Base-by-base conservation (phyloP, 306 rosid genomes). In the Biancaea sappan region DNA sequence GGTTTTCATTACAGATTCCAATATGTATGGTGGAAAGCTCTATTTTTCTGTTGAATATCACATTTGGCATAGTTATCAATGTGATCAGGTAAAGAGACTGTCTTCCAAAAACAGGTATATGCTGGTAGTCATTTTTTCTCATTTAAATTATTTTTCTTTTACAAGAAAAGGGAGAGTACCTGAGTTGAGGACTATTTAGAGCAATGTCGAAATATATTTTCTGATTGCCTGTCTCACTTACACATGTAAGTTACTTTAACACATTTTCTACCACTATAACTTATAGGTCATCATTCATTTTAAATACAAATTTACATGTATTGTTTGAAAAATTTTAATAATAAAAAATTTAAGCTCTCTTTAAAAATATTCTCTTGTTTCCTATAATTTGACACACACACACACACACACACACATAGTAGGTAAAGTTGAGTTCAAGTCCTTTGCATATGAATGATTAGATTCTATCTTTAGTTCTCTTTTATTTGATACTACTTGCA, bases 41-140 rank as follows among this genome's bases (percentile, higher is more conserved):
- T 52, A 32, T 73, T 66, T 80, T 85, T 73, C 83, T 87, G 62
- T 67, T 87, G 86, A 89, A 90, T 76, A 61, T 88, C 41, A 37
- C 89, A 72, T 94, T 84, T 87, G 84, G 89, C 52, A 64, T 87
- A 71, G 81, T 90, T 21, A 83, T 90, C 79, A 91, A 85, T 88
- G 75, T 89, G 76, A 78, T 91, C 76, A 80, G 86, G 74, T 82
- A 77, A 88, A 88, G 79, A 76, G 48, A 72, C 44, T 32, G 47
- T 78, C 88, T 79, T 65, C 77, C 58, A 88, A 72, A 76, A 85
- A 77, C 77, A 86, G 98, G 98, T 94, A 78, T 53, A 51, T 63
- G 25, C 37, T 31, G 71, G 63, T 52, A 62, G 11, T 70, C 35
- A 31, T 73, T 82, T n/a, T 29, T 51, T 18, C 13, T 21, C 28